Evolutionary conservation across 257 asterid species (phyloP).

Genomic region (Avicennia marina): DNA sequence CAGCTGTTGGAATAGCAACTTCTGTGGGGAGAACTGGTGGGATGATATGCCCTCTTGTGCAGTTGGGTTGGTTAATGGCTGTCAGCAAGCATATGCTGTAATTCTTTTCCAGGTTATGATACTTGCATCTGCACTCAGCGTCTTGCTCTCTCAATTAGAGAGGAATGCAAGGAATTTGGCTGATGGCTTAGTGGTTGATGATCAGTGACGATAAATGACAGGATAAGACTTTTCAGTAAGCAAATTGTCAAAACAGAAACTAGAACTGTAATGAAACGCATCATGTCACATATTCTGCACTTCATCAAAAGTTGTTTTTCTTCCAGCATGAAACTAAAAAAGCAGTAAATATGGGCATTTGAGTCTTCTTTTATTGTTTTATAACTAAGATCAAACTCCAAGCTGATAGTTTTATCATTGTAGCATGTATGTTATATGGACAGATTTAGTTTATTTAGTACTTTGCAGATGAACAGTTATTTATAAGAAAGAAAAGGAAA

Average conservation of each 20-base stretch:
- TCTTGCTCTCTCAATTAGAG: slow-evolving; percentile 46
- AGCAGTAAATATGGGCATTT: too few relatives aligned
- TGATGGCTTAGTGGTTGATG: slow-evolving; percentile 10
- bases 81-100: slow-evolving; percentile 52
- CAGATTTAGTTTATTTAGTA: too few relatives aligned
- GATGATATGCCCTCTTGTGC: slow-evolving; percentile 72
- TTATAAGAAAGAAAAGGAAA: too few relatives aligned
- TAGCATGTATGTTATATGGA: too few relatives aligned
- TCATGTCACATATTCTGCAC: background rate
- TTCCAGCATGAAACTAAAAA: too few relatives aligned
- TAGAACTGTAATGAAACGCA: too few relatives aligned
- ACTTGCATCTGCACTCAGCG: slow-evolving; percentile 39
- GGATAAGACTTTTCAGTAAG: background rate
- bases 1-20: slow-evolving; percentile 53
- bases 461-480: too few relatives aligned
- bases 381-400: too few relatives aligned
- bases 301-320: background rate
- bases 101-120: slow-evolving; percentile 36
- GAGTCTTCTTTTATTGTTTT: too few relatives aligned
- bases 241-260: background rate
- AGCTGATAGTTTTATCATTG: too few relatives aligned
- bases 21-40: slow-evolving; percentile 62
- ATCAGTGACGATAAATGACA: background rate
- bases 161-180: slow-evolving; percentile 32
- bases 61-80: slow-evolving; percentile 49